A percentile compares a stretch with the other conserved stretches of the same genome.
Conservation (phyloP, 441 rosid genomes). For the Macaranga tanarius region DNA sequence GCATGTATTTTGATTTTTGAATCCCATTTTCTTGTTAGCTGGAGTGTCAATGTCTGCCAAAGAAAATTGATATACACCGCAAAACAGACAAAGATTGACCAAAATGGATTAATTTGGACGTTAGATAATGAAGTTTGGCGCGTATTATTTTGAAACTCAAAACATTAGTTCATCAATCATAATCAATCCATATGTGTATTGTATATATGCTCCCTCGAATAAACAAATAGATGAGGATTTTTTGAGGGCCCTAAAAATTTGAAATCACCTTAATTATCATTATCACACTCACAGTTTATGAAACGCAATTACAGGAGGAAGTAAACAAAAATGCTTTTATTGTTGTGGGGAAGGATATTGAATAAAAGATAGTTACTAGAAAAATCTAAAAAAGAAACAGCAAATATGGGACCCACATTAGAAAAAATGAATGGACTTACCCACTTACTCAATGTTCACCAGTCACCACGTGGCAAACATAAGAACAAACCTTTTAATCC, state of each 20-base stretch:
- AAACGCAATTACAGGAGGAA: background rate
- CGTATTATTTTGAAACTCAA: background rate
- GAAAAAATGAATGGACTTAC: constrained; percentile 1
- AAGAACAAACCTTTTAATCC: background rate
- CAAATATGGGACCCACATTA: constrained; percentile 10
- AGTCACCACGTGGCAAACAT: background rate
- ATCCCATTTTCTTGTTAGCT: too few species aligned
- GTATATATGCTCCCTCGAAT: background rate
- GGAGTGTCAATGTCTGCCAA: background rate
- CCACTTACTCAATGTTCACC: background rate
- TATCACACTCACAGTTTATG: background rate
- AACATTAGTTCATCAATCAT: background rate
- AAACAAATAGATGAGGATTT: background rate
- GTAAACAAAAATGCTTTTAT: too few species aligned
- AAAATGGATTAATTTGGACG: background rate
- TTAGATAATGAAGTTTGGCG: background rate
- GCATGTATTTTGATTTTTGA: too few species aligned
- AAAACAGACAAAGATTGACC: background rate
- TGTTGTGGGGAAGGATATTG: background rate
- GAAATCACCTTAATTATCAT: background rate
- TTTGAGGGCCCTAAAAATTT: background rate
- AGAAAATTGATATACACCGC: background rate
- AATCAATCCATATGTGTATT: background rate
- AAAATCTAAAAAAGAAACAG: background rate
- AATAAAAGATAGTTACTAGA: background rate